Percentiles rank a stretch among this genome's conserved stretches.
Conservation (phyloP, 176 grass and related monocot genomes). For the Thalia dealbata region DNA sequence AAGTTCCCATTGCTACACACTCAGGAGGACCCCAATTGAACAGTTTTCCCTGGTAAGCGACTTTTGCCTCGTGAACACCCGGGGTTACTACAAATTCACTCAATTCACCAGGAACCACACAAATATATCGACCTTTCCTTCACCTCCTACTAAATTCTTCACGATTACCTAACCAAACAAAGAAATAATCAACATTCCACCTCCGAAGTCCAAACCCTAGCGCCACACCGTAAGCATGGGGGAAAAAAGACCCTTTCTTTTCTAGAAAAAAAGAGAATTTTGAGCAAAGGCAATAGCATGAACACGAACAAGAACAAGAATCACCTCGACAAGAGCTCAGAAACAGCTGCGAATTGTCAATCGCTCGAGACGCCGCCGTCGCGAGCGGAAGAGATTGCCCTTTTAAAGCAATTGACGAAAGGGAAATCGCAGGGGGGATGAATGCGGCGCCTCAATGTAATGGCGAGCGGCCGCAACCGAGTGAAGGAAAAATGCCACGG, state of each 20-base stretch:
- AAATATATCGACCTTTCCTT: background rate
- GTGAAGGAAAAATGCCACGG: too few species aligned
- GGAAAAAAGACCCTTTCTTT: background rate
- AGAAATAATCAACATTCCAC: background rate
- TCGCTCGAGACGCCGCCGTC: too few species aligned
- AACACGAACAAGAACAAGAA: background rate
- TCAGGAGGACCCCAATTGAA: background rate
- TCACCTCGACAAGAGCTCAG: background rate
- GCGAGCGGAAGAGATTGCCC: background rate
- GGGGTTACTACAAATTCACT: too few species aligned
- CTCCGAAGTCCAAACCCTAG: background rate
- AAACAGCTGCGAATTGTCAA: too few species aligned
- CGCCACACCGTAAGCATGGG: background rate
- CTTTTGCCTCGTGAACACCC: background rate
- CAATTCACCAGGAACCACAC: background rate
- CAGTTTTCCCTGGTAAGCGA: background rate
- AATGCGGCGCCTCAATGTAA: too few species aligned
- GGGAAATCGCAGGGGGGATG: too few species aligned
- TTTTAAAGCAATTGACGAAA: too few species aligned
- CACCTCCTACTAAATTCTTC: background rate
- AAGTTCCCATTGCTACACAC: background rate
- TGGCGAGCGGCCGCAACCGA: too few species aligned
- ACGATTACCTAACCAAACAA: background rate
- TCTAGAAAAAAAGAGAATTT: background rate
- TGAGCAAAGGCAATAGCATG: background rate